A percentile compares a stretch with the other conserved stretches of the same genome.
Evolutionary conservation across 495 filamentous ascomycete genomes (phyloP).

Genomic region (Neurospora tetraspora): DNA sequence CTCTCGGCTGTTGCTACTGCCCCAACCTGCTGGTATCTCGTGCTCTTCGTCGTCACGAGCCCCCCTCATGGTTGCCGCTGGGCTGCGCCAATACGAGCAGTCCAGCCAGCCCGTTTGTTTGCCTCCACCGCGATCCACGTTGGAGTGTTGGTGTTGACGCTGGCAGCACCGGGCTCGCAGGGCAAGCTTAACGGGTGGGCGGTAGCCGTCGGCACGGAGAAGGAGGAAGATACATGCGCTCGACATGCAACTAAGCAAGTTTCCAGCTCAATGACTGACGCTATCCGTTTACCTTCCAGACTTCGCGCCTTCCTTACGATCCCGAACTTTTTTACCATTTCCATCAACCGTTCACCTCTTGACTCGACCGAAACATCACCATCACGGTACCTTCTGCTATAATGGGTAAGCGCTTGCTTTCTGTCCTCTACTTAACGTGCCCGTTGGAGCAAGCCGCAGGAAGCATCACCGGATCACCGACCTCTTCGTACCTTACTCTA

Average conservation of each 20-base stretch:
- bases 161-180: not conserved
- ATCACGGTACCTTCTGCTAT: conserved; percentile 15
- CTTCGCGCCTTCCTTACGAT: conserved; percentile 17
- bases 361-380: not conserved
- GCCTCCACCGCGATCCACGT: not conserved
- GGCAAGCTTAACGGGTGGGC: not conserved
- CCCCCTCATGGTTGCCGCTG: not conserved
- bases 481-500: conserved; percentile 13
- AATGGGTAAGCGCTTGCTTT: conserved; percentile 41
- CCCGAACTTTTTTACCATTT: conserved; percentile 1
- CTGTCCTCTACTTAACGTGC: conserved; percentile 17
- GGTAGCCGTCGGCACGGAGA: not conserved
- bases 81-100: not conserved
- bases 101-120: not conserved
- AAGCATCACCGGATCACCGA: conserved; percentile 16
- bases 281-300: conserved; percentile 12
- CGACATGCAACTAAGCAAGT: not conserved
- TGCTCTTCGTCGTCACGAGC: not conserved
- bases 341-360: not conserved
- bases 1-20: not conserved
- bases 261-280: conserved; percentile 13
- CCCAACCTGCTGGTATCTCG: not conserved
- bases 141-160: not conserved
- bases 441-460: conserved; percentile 19
- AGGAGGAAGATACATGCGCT: not conserved